Base-by-base conservation (phyloP, 2,329 filamentous ascomycete species). In the Fusarium udum region DNA sequence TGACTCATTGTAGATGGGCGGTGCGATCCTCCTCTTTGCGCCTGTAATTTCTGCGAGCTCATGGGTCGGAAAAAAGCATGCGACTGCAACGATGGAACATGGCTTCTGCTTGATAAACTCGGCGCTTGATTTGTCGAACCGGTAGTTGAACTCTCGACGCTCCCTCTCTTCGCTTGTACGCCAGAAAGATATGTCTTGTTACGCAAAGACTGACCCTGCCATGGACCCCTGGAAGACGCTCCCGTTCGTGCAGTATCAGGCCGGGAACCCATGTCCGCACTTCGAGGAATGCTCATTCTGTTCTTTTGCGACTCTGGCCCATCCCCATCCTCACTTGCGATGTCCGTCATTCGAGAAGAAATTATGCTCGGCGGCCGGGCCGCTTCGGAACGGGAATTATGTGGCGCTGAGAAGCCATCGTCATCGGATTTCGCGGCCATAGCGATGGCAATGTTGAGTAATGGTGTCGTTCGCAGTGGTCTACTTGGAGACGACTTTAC, bases 41-140 rank as follows among this genome's bases (percentile, higher is more conserved):
- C 95, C 83, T 98, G 95, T 57, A 98, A 86, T 80, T 94, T 92
- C 81, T 97, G 95, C 31, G 95, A 97, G 84, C 95, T 98, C 94
- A 99, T 97, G 43, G 96, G 96, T 28, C 92, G 92, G 80, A 97
- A 97, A 84, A 99, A 98, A 61, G 94, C 95, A 79, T 95, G 93
- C 22, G 94, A 95, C 6, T 94, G 92, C 60, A 99, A 85, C 4
- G 93, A 95, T 3, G 96, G 95, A 26, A 97, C 95, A 85, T 99
- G 96, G 46, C 93, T 96, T 78, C 92, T 90, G 80, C 92, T 95
- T 51, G 92, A 87, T 46, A 93, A 87, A 74, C 92, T 95, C 6
- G 79, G 77, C 28, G 80, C 69, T 58, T 78, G 78, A 22, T 86
- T 87, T 60, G 86, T 92, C 73, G 87, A 87, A 74, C 82, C 90